Percentiles rank a stretch among this genome's conserved stretches.
These are phyloP conservation scores for Delonix regia DNA, from an alignment of 306 rosid genomes.

Conservation along the genomic window DNA sequence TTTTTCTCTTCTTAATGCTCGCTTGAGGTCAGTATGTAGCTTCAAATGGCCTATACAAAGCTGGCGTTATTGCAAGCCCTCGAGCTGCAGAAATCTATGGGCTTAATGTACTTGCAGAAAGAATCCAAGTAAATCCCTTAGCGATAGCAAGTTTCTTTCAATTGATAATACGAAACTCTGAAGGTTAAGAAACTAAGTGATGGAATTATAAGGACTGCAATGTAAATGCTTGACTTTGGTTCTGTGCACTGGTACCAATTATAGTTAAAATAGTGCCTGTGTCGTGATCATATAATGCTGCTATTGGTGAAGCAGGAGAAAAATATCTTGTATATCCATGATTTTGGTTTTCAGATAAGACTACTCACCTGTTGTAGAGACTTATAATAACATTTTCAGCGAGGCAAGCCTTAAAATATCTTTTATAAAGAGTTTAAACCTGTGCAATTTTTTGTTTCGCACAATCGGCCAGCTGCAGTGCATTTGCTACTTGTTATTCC, in stretches of 20 bases:
- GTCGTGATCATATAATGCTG: neutral
- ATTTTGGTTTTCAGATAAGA: neutral
- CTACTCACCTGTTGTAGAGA: neutral
- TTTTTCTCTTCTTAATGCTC: conserved; percentile 8
- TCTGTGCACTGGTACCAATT: neutral
- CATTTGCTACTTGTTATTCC: conserved; percentile 15
- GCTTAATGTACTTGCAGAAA: conserved; percentile 62
- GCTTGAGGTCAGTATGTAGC: conserved; percentile 48
- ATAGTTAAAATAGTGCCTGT: neutral
- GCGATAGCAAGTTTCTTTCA: neutral
- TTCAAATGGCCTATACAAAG: conserved; percentile 47
- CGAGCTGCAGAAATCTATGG: conserved; percentile 67
- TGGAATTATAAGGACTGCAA: neutral
- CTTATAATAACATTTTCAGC: neutral
- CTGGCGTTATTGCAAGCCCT: conserved; percentile 63
- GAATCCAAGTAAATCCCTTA: conserved; percentile 54
- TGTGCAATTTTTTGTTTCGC: neutral
- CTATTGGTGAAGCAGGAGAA: neutral
- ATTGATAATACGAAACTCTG: neutral
- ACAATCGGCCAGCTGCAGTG: conserved; percentile 25
- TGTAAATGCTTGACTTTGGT: conserved; percentile 1
- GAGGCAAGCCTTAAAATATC: neutral
- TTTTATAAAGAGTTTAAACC: neutral
- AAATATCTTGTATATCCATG: neutral
- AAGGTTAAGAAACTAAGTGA: conserved; percentile 1